Percentiles rank a stretch among this genome's conserved stretches.
These are phyloP conservation scores for Starmerella bombicola DNA, from an alignment of 805 yeast genomes.

Conservation along the genomic window DNA sequence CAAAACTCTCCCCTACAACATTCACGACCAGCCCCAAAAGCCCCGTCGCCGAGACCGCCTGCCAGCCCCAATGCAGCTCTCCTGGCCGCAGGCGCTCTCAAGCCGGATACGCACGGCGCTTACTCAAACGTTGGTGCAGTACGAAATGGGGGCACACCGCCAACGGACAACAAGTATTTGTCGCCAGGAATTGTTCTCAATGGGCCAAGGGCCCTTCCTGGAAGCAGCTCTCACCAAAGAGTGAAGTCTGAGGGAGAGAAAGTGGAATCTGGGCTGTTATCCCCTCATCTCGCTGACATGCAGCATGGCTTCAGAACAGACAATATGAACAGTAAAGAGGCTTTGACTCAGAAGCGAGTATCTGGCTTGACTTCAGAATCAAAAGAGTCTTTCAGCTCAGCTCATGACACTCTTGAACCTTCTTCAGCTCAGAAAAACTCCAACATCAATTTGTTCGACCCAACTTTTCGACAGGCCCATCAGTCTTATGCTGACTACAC, in stretches of 20 bases:
- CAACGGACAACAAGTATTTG: not conserved
- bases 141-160: not conserved
- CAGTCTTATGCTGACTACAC: conserved; percentile 23
- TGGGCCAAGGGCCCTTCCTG: conserved; percentile 5
- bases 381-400: conserved; percentile 23
- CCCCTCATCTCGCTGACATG: conserved; percentile 12
- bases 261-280: conserved; percentile 23
- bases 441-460: conserved; percentile 8
- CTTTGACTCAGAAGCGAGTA: conserved; percentile 1
- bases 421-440: not conserved
- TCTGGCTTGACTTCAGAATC: conserved; percentile 16
- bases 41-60: conserved; percentile 7
- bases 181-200: conserved; percentile 1
- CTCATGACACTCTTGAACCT: conserved; percentile 14
- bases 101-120: not conserved
- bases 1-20: conserved; percentile 9
- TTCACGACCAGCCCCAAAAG: conserved; percentile 17
- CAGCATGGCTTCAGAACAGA: not conserved
- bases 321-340: not conserved
- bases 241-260: conserved; percentile 28
- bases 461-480: conserved; percentile 18
- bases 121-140: not conserved
- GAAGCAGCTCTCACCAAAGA: conserved; percentile 22
- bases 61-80: not conserved
- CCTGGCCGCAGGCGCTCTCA: not conserved